phyloP scores from a whole-genome alignment of 441 rosid genomes.

The Sinapis alba region DNA sequence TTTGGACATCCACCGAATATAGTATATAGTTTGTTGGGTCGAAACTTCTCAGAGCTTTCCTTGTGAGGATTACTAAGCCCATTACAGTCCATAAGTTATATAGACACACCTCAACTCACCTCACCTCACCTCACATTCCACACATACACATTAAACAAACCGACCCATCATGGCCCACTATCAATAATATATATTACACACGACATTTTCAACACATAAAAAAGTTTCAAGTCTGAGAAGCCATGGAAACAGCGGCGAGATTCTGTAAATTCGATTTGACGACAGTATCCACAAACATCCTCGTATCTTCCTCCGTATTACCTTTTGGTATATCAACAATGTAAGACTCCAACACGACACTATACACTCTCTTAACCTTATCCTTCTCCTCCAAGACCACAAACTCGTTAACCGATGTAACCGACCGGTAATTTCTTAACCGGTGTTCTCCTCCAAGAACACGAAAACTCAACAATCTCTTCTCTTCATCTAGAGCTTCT shows the following conservation, averaged over 20 bases:
- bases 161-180: slow-evolving; percentile 19
- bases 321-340: slow-evolving; percentile 39
- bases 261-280: slow-evolving; percentile 36
- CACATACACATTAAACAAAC: neutral
- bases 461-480: slow-evolving; percentile 27
- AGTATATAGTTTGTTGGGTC: slow-evolving; percentile 5
- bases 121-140: slow-evolving; percentile 15
- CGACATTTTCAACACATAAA: slow-evolving; percentile 18
- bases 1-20: neutral
- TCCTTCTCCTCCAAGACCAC: slow-evolving; percentile 20
- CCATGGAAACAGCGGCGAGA: slow-evolving; percentile 30
- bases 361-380: slow-evolving; percentile 21
- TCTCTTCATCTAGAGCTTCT: slow-evolving; percentile 48
- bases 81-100: neutral
- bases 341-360: slow-evolving; percentile 38
- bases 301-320: slow-evolving; percentile 40
- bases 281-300: slow-evolving; percentile 37
- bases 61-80: slow-evolving; percentile 8
- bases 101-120: slow-evolving; percentile 26
- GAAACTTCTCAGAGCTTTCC: slow-evolving; percentile 5
- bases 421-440: slow-evolving; percentile 6
- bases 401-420: slow-evolving; percentile 39
- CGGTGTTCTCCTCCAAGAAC: neutral
- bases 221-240: slow-evolving; percentile 26
- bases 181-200: slow-evolving; percentile 8